Percentiles rank a stretch among this genome's conserved stretches.
Evolutionary conservation across 73 alveolate genomes (phyloP).

Genomic region (Tetrahymena borealis): DNA sequence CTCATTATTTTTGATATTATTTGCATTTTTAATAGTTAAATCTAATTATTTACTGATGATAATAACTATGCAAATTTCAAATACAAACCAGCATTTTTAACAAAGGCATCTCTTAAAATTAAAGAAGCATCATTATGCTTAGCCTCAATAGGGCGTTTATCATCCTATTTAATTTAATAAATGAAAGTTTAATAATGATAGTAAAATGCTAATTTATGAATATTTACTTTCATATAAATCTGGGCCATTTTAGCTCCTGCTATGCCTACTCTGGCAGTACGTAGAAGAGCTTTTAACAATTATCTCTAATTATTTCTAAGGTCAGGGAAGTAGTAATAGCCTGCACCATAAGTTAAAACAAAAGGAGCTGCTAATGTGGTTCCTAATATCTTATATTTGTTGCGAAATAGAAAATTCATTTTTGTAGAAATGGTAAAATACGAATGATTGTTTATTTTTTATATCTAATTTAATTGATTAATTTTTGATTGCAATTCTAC

Average conservation of each 20-base stretch:
- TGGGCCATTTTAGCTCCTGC: constrained; percentile 44
- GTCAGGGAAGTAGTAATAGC: constrained; percentile 26
- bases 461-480: neutral
- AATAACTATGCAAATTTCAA: constrained; percentile 59
- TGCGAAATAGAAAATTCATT: neutral
- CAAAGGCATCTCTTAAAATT: constrained; percentile 50
- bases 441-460: neutral
- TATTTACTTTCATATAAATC: neutral
- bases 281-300: constrained; percentile 10
- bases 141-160: constrained; percentile 36
- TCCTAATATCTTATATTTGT: neutral
- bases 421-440: neutral
- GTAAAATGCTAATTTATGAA: too few relatives aligned
- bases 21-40: too few relatives aligned
- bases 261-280: constrained; percentile 29
- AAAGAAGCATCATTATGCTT: constrained; percentile 42
- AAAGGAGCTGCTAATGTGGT: neutral
- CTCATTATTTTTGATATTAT: too few relatives aligned
- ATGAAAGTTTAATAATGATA: too few relatives aligned
- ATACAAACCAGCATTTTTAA: constrained; percentile 61
- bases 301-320: constrained; percentile 12
- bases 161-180: neutral
- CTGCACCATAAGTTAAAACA: neutral
- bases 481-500: neutral
- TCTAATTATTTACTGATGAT: constrained; percentile 49